These are phyloP conservation scores for Ophiostoma tasmaniense DNA, from an alignment of 2,329 filamentous ascomycete genomes.

Conservation along the genomic window DNA sequence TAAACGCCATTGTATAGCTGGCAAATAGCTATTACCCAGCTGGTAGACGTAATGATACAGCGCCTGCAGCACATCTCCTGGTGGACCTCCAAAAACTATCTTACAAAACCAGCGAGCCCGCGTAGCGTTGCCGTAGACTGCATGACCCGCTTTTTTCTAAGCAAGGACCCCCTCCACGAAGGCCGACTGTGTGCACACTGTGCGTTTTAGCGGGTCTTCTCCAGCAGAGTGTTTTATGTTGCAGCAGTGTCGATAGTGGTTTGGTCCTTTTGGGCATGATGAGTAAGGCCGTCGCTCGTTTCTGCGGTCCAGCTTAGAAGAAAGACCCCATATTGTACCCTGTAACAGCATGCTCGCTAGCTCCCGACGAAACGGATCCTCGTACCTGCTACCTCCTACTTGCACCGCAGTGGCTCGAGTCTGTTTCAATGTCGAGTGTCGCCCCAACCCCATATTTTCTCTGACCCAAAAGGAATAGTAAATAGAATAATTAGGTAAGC, in stretches of 20 bases:
- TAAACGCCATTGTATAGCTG: too few species aligned
- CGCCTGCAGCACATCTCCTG: background rate
- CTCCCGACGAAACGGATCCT: background rate
- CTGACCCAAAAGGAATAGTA: too few species aligned
- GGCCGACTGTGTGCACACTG: slow-evolving; percentile 16
- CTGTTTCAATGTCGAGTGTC: background rate
- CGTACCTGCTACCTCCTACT: background rate
- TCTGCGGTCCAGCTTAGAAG: too few species aligned
- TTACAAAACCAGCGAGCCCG: slow-evolving; percentile 7
- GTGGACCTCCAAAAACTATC: slow-evolving; percentile 13
- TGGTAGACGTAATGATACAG: background rate
- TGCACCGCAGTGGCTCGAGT: background rate
- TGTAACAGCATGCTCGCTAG: background rate
- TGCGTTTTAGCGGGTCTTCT: slow-evolving; percentile 10
- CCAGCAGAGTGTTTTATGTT: slow-evolving; percentile 12
- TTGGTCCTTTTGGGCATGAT: background rate
- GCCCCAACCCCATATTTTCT: background rate
- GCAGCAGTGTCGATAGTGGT: background rate
- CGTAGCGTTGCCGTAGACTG: slow-evolving; percentile 16
- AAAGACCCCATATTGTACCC: too few species aligned
- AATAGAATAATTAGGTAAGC: background rate
- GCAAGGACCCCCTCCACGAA: slow-evolving; percentile 2
- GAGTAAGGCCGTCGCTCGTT: background rate
- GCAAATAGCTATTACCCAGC: background rate
- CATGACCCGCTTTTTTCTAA: slow-evolving; percentile 14